Conservation (phyloP, 768 basidiomycete genomes). For the Inosperma sp. region DNA sequence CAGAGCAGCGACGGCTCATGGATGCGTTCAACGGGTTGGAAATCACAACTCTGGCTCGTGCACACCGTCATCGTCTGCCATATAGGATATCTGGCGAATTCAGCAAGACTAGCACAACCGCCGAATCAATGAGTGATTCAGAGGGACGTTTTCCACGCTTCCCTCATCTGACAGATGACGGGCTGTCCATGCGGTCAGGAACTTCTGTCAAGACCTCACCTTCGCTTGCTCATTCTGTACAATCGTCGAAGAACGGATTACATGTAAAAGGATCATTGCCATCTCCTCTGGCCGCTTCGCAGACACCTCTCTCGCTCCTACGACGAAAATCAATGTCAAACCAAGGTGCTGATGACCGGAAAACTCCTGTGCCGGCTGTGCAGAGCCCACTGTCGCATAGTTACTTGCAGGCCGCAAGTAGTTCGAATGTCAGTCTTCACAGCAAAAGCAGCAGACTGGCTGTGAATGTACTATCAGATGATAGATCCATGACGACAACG, state of each 20-base stretch:
- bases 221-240: constrained; percentile 31
- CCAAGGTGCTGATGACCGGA: constrained; percentile 44
- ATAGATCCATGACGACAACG: constrained; percentile 22
- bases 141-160: constrained; percentile 35
- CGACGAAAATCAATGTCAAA: constrained; percentile 62
- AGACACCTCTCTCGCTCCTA: constrained; percentile 37
- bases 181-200: constrained; percentile 48
- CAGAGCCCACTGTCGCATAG: constrained; percentile 27
- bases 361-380: constrained; percentile 34
- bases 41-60: constrained; percentile 60
- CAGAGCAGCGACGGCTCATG: constrained; percentile 63
- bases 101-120: constrained; percentile 13
- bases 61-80: constrained; percentile 32
- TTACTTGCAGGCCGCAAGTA: constrained; percentile 32
- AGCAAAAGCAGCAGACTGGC: constrained; percentile 43
- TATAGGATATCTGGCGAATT: constrained; percentile 22
- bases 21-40: constrained; percentile 81
- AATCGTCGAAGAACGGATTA: too few species aligned
- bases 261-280: constrained; percentile 30
- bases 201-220: constrained; percentile 47
- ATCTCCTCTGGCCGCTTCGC: constrained; percentile 22
- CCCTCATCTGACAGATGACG: constrained; percentile 43
- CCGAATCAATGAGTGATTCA: constrained; percentile 34
- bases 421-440: constrained; percentile 46
- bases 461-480: constrained; percentile 50